Base-by-base conservation (phyloP, 2,329 filamentous ascomycete genomes). In the Pseudocercospora pini-densiflorae region DNA sequence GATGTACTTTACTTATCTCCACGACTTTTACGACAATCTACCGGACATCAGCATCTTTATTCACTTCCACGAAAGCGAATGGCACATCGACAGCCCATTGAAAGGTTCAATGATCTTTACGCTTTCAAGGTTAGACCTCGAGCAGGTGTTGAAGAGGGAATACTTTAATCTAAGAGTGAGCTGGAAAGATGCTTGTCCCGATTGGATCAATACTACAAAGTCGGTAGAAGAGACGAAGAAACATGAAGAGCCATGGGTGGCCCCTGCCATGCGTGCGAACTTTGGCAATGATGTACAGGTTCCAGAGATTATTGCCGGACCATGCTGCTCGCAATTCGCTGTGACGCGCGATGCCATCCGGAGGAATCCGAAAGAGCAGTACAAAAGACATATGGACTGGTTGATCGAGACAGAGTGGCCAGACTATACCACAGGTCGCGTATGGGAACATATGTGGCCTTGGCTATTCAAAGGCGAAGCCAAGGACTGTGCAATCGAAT, bases 371-470 rank as follows among this genome's bases (percentile, higher is more conserved):
- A 58, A 57, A 19, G 61, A 64, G 31, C 68, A 71, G 60, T 71
- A 72, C 31, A 47, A 66, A 23, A 57, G 59, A 14, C 64, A 62
- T 23, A 43, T 57, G 51, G 59, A 64, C 3, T 69, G 68, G 68
- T 33, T 72, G 27, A 54, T 65, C 5, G 27, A 61, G 3, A 63
- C 69, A 0, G 43, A 62, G 6, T 68, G 63, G 66, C 62, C 58
- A 24, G 71, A 71, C 40, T 60, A 65, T 36, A 61, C 65, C 12
- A 59, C 65, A 8, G 71, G 71, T 14, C 51, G 71, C 10, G 66
- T 71, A 2, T 72, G 68, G 68, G 71, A 72, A 40, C 69, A 70
- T 29, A 65, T 72, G 66, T 72, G 71, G 71, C 69, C 69, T 19
- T 64, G 55, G 36, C 55, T 72, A 8, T 72, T 72, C 54, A 63